These are phyloP conservation scores for Neoboletus brunneissimus DNA, from an alignment of 768 basidiomycete genomes.

Conservation along the genomic window DNA sequence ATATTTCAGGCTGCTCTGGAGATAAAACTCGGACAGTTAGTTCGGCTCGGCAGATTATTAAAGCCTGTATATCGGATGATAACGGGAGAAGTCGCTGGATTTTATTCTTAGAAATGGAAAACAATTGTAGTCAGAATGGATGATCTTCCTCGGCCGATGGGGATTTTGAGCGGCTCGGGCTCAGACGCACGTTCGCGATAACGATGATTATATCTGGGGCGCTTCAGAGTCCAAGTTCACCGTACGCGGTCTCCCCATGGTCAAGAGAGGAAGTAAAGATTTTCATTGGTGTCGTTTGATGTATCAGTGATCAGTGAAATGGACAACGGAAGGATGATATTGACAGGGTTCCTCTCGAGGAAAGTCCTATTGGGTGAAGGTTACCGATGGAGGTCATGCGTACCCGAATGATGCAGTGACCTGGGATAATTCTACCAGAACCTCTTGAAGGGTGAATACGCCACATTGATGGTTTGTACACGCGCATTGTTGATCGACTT, in stretches of 20 bases:
- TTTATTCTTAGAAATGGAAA: not conserved
- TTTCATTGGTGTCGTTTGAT: not conserved
- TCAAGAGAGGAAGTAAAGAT: not conserved
- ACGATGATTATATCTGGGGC: not conserved
- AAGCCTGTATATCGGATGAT: not conserved
- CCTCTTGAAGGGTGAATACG: not conserved
- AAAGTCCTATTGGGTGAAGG: not conserved
- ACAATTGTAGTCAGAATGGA: not conserved
- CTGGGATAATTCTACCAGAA: not conserved
- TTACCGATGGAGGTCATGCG: not conserved
- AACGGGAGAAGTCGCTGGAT: not conserved
- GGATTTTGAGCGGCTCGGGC: slow-evolving; percentile 2
- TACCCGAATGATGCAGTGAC: not conserved
- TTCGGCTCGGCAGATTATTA: not conserved
- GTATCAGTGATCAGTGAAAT: slow-evolving; percentile 1
- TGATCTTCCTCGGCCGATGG: slow-evolving; percentile 2
- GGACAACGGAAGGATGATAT: not conserved
- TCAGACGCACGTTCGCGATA: not conserved
- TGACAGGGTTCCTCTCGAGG: not conserved
- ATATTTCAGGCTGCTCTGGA: not conserved
- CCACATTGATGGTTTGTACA: not conserved
- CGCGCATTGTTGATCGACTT: not conserved
- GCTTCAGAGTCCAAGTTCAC: not conserved
- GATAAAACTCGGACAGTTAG: not conserved
- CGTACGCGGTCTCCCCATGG: not conserved